Base-by-base conservation (phyloP, 129 eudicot species). In the Artemisia annua region DNA sequence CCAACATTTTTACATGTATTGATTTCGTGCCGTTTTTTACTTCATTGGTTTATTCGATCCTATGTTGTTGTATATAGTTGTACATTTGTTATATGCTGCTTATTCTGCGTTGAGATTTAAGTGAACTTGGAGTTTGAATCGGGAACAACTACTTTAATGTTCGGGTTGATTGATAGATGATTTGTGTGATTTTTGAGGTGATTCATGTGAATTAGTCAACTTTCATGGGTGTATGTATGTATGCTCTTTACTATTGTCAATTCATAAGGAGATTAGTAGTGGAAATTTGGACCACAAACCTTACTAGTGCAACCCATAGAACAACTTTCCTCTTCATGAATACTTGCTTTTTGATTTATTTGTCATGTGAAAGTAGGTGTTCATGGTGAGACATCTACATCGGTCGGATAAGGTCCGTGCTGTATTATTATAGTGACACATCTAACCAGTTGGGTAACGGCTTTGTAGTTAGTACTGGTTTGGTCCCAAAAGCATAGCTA, bases 1-100 rank as follows among this genome's bases (percentile, higher is more conserved):
- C 79, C 79, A 85, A 82, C 89, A 79, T 82, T 78, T 67, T 85
- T 85, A 85, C 82, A 14, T 81, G 84, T 81, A 61, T 81, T 74
- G 55, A 59, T 78, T 62, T 63, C 48, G 62, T 73, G 61, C 57
- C 74, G 60, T 61, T 61, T 4, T 26, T 48, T 4, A 5, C 16
- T 49, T 62, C 5, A 46, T 53, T 62, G 22, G 61, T 30, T 79
- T 7, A 44, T 44, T n/a, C 39, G 51, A 26, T 51, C 18, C 30
- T 56, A 15, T 73, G 18, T 55, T 32, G 70, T 46, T 75, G 12
- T 60, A 63, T 49, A 39, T 39, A 7, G 10, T 4, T 28, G 32
- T 28, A 28, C 32, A 28, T 28, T 28, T 28, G 32, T 28, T 28
- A 28, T 4, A 28, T 28, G 32, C 5, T 28, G 32, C 32, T 28